Percentiles rank a stretch among this genome's conserved stretches.
Conservation (phyloP, 176 grass and related monocot genomes). For the Oryza rufipogon region DNA sequence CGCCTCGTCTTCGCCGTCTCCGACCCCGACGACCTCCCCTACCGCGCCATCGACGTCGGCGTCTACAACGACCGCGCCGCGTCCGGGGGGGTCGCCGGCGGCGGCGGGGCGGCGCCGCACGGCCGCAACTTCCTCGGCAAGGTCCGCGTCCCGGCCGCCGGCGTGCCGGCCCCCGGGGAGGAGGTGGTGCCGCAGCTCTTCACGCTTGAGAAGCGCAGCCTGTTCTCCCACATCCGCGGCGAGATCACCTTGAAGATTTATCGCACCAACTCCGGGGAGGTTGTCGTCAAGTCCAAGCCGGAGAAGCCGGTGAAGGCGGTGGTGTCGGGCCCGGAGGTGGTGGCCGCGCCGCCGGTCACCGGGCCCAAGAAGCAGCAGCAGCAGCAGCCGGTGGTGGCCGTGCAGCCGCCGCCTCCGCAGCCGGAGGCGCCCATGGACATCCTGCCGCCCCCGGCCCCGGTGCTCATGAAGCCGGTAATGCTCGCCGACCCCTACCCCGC, state of each 20-base stretch:
- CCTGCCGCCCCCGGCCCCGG: conserved; percentile 17
- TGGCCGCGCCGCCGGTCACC: conserved; percentile 16
- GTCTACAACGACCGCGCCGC: conserved; percentile 77
- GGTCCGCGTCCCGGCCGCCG: conserved; percentile 66
- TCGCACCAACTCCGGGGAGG: conserved; percentile 48
- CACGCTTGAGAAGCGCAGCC: conserved; percentile 81
- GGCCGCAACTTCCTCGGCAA: conserved; percentile 87
- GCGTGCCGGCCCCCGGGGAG: conserved; percentile 74
- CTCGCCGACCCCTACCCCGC: conserved; percentile 65
- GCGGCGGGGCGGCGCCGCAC: not conserved
- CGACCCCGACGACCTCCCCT: conserved; percentile 87
- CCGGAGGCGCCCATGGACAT: conserved; percentile 43
- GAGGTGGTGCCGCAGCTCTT: conserved; percentile 75
- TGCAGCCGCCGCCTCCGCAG: conserved; percentile 41
- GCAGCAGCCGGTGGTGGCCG: conserved; percentile 30
- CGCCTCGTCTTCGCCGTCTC: conserved; percentile 71
- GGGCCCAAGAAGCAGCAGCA: conserved; percentile 53
- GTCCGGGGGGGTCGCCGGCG: not conserved
- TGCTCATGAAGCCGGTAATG: conserved; percentile 44
- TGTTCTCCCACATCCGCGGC: conserved; percentile 91
- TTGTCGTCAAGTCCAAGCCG: conserved; percentile 21
- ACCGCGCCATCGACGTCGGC: conserved; percentile 77
- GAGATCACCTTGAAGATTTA: conserved; percentile 95
- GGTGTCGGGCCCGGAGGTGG: conserved; percentile 45
- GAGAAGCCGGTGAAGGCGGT: conserved; percentile 47